These are phyloP conservation scores for Candida multigemmis DNA, from an alignment of 805 yeast genomes.

Conservation along the genomic window DNA sequence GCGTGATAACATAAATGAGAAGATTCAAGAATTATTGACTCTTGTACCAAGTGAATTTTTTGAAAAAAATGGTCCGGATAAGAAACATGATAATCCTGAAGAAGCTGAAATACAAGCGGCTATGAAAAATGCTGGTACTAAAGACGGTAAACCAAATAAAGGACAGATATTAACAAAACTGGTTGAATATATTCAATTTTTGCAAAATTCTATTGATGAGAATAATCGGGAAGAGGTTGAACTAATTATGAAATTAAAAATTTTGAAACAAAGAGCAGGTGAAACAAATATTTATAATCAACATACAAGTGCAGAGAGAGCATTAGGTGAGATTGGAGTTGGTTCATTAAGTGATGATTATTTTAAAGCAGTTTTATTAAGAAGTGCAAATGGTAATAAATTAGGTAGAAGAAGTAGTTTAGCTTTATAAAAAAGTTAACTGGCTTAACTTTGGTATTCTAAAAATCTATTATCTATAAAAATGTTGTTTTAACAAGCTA, in stretches of 20 bases:
- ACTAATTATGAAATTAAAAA: slow-evolving; percentile 49
- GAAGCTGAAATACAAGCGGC: slow-evolving; percentile 16
- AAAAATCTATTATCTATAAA: not conserved
- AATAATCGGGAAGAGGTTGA: slow-evolving; percentile 76
- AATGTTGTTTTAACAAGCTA: not conserved
- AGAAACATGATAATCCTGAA: slow-evolving; percentile 10
- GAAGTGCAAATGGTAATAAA: slow-evolving; percentile 13
- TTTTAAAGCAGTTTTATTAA: slow-evolving; percentile 14
- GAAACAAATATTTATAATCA: too few species aligned
- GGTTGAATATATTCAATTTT: slow-evolving; percentile 58
- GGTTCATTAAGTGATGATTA: slow-evolving; percentile 58
- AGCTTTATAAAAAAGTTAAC: not conserved
- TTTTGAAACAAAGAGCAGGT: slow-evolving; percentile 41
- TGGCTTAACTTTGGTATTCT: not conserved
- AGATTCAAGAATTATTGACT: slow-evolving; percentile 32
- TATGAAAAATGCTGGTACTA: slow-evolving; percentile 45
- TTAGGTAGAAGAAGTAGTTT: slow-evolving; percentile 12
- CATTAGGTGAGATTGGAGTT: slow-evolving; percentile 71
- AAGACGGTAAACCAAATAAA: slow-evolving; percentile 78
- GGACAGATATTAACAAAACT: slow-evolving; percentile 73
- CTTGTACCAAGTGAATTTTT: slow-evolving; percentile 28
- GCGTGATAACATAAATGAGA: slow-evolving; percentile 35
- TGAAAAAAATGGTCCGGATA: slow-evolving; percentile 12
- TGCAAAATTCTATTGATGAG: slow-evolving; percentile 69
- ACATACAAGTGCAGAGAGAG: slow-evolving; percentile 72